Percentiles rank a stretch among this genome's conserved stretches.
Evolutionary conservation across 2,329 filamentous ascomycete genomes (phyloP).

Genomic region (Pseudohalonectria lignicola): DNA sequence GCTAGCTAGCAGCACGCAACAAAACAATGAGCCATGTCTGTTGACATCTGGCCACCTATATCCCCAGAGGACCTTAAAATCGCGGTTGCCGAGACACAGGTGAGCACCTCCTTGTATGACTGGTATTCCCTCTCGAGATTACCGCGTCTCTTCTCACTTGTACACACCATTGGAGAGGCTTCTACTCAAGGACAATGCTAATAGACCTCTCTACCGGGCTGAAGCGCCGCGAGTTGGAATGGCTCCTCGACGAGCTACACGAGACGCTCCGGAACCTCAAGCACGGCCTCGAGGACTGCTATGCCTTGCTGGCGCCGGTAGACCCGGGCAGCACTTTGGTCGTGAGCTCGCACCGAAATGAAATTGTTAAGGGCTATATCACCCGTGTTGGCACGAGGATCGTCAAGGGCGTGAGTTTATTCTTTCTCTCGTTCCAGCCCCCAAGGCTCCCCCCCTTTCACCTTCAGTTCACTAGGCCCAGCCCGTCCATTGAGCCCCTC

Average conservation of each 20-base stretch:
- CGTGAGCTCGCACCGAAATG: conserved; percentile 75
- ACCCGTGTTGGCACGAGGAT: conserved; percentile 85
- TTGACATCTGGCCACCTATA: conserved; percentile 47
- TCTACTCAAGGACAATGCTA: too few species aligned
- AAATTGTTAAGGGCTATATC: conserved; percentile 84
- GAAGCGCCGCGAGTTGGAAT: conserved; percentile 41
- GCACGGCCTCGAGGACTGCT: conserved; percentile 75
- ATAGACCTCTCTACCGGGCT: conserved; percentile 13
- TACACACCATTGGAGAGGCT: too few species aligned
- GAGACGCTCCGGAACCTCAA: conserved; percentile 37
- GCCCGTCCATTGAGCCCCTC: too few species aligned
- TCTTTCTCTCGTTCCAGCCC: too few species aligned
- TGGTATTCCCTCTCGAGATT: too few species aligned
- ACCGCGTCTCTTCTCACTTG: background rate
- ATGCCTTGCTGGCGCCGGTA: conserved; percentile 70
- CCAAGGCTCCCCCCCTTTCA: too few species aligned
- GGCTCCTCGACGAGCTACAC: conserved; percentile 41
- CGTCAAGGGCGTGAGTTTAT: conserved; percentile 77
- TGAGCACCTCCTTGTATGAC: too few species aligned
- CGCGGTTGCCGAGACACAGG: conserved; percentile 38
- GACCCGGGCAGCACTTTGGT: conserved; percentile 84
- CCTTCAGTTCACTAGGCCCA: too few species aligned
- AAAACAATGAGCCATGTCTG: conserved; percentile 27
- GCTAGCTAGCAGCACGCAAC: too few species aligned
- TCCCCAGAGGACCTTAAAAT: conserved; percentile 36